Percentiles rank a stretch among this genome's conserved stretches.
phyloP scores from a whole-genome alignment of 139 green algal genomes.

The Chloropicon primus region DNA sequence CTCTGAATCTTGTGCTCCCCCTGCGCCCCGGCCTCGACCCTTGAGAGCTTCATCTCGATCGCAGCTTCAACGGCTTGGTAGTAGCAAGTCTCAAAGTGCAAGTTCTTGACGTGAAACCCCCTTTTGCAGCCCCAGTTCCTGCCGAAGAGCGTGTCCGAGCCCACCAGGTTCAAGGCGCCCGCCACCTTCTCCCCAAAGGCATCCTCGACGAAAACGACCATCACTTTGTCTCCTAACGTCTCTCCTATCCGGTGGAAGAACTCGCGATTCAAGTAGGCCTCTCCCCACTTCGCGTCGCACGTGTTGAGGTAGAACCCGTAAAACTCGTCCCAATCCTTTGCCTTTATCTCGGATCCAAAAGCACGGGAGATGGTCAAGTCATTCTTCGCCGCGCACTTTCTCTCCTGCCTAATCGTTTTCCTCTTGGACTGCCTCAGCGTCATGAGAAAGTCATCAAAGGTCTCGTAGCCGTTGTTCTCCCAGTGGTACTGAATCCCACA shows the following conservation, averaged over 20 bases:
- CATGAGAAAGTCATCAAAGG: constrained; percentile 71
- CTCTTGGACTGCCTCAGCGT: constrained; percentile 67
- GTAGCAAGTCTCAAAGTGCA: constrained; percentile 93
- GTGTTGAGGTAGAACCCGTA: constrained; percentile 63
- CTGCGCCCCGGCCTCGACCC: constrained; percentile 83
- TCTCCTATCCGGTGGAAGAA: constrained; percentile 73
- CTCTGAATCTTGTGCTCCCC: constrained; percentile 86
- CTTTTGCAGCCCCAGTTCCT: constrained; percentile 71
- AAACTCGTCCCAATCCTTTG: constrained; percentile 64
- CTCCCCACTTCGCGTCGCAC: constrained; percentile 52
- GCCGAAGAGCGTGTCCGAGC: constrained; percentile 65
- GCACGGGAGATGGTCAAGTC: constrained; percentile 35
- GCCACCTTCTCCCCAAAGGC: constrained; percentile 35
- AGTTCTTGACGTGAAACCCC: constrained; percentile 28
- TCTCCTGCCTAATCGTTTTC: constrained; percentile 83
- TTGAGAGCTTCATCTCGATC: constrained; percentile 42
- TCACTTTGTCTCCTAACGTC: constrained; percentile 31
- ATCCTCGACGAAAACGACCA: constrained; percentile 5
- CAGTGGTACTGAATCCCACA: constrained; percentile 55
- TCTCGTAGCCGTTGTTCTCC: constrained; percentile 39
- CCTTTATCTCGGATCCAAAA: constrained; percentile 40
- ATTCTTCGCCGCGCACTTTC: constrained; percentile 48
- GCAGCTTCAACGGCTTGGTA: constrained; percentile 70
- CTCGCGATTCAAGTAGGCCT: constrained; percentile 65
- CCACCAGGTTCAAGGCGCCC: constrained; percentile 77